phyloP scores from a whole-genome alignment of 805 yeast genomes.

The Kodamaea nitidulidarum region DNA sequence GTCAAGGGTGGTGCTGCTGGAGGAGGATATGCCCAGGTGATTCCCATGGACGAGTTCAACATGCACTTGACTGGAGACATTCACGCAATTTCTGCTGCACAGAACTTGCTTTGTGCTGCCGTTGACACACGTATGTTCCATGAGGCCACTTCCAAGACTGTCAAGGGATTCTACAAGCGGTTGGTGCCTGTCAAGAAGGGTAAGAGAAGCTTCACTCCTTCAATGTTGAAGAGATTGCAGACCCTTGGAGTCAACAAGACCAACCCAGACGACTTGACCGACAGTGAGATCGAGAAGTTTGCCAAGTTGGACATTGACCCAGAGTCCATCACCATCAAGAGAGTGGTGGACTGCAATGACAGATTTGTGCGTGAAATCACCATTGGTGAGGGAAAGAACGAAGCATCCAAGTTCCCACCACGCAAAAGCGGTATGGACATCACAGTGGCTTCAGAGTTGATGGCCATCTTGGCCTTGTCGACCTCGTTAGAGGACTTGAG shows the following conservation, averaged over 20 bases:
- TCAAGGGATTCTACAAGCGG: constrained; percentile 75
- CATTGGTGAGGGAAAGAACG: constrained; percentile 89
- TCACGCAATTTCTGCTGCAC: constrained; percentile 93
- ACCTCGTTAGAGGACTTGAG: constrained; percentile 79
- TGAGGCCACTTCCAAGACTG: constrained; percentile 77
- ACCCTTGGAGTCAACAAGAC: constrained; percentile 80
- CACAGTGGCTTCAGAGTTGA: constrained; percentile 92
- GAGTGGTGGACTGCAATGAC: constrained; percentile 94
- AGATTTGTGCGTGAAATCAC: constrained; percentile 86
- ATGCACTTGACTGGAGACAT: constrained; percentile 97
- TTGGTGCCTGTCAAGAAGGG: constrained; percentile 86
- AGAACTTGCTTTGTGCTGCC: constrained; percentile 92
- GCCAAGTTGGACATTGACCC: constrained; percentile 89
- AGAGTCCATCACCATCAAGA: constrained; percentile 80
- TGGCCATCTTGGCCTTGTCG: constrained; percentile 91
- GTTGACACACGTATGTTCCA: constrained; percentile 97
- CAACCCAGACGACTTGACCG: constrained; percentile 74
- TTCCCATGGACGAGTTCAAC: constrained; percentile 98
- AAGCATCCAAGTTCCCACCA: constrained; percentile 66
- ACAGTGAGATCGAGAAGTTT: constrained; percentile 68
- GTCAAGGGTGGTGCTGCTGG: constrained; percentile 99
- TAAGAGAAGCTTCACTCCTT: constrained; percentile 67
- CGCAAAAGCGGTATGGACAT: constrained; percentile 92
- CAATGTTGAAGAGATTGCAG: constrained; percentile 70
- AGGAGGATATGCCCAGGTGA: constrained; percentile 96